phyloP scores from a whole-genome alignment of 805 yeast genomes.

The Nakazawaea sp. region DNA sequence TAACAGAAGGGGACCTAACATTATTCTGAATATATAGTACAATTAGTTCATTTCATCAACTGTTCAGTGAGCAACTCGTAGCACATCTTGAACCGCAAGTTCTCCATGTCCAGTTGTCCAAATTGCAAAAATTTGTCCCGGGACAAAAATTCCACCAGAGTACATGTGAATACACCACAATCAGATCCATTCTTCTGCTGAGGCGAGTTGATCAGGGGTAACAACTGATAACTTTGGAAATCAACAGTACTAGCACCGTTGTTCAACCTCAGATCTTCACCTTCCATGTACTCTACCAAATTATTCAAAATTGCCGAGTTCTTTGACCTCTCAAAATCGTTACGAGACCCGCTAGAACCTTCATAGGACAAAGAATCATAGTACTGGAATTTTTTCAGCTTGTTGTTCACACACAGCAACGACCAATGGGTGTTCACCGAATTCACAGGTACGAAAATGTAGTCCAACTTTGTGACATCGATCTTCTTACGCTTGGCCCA shows the following conservation, averaged over 20 bases:
- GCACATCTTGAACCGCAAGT: constrained; percentile 63
- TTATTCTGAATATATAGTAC: too few species aligned
- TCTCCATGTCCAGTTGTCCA: constrained; percentile 61
- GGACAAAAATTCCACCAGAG: constrained; percentile 60
- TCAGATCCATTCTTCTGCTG: constrained; percentile 87
- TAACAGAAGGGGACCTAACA: too few species aligned
- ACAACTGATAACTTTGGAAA: constrained; percentile 16
- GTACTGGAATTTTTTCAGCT: constrained; percentile 50
- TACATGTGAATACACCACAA: constrained; percentile 91
- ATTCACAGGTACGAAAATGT: constrained; percentile 82
- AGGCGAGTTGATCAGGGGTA: constrained; percentile 41
- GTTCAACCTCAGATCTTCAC: constrained; percentile 55
- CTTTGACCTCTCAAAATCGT: constrained; percentile 17
- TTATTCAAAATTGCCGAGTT: constrained; percentile 32
- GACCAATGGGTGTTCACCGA: constrained; percentile 88
- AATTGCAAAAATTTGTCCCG: constrained; percentile 43
- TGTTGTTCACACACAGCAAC: constrained; percentile 67
- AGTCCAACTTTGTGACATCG: constrained; percentile 55
- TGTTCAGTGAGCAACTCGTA: constrained; percentile 37
- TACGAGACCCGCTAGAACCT: not conserved
- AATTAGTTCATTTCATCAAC: not conserved
- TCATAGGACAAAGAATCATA: constrained; percentile 57
- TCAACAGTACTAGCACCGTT: constrained; percentile 27
- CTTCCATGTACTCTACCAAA: constrained; percentile 54
- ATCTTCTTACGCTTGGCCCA: constrained; percentile 80